Base-by-base conservation (phyloP, 2,329 filamentous ascomycete genomes). In the Venturia effusa region DNA sequence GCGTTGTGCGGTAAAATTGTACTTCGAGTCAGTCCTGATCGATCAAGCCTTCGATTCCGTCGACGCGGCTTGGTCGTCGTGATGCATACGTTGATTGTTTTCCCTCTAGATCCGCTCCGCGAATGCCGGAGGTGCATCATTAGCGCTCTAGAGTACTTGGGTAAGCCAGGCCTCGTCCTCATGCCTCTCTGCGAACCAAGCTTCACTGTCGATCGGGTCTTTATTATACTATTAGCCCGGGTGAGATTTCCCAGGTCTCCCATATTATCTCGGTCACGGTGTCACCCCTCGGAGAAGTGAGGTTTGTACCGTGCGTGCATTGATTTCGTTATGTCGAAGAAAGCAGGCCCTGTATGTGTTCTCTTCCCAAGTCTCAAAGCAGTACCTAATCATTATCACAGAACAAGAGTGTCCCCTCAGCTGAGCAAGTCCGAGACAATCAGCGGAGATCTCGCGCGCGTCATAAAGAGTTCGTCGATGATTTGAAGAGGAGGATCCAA, bases 361-460 rank as follows among this genome's bases (percentile, higher is more conserved):
- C 27, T 57, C n/a, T 8, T 19, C 30, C 3, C 15, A n/a, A 32
- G 13, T 32, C 30, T n/a, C 51, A 55, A 24, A 17, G 30, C 19
- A 32, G 4, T 5, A 32, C 32, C 39, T 57, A 57, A 57, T 34
- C 19, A 11, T 32, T 30, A 13, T 19, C 51, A 22, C 43, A 64
- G 63, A 62, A 62, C 54, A 63, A 55, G n/a, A 34, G 54, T 32
- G 51, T 64, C 62, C 60, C 64, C 30, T 57, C 41, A n/a, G 54
- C 61, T 24, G 37, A 59, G 48, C 61, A 62, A 37, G 39, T 66
- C 32, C 77, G 80, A 67, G 77, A 82, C 66, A 83, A 81, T 70
- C 82, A 84, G 72, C 79, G 81, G 59, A 79, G 79, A 41, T 81
- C 78, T 19, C 77, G 82, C 41, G 80, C 78, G 34, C 80, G 81